phyloP scores from a whole-genome alignment of 2,329 filamentous ascomycete species.

The Cladophialophora carrionii region DNA sequence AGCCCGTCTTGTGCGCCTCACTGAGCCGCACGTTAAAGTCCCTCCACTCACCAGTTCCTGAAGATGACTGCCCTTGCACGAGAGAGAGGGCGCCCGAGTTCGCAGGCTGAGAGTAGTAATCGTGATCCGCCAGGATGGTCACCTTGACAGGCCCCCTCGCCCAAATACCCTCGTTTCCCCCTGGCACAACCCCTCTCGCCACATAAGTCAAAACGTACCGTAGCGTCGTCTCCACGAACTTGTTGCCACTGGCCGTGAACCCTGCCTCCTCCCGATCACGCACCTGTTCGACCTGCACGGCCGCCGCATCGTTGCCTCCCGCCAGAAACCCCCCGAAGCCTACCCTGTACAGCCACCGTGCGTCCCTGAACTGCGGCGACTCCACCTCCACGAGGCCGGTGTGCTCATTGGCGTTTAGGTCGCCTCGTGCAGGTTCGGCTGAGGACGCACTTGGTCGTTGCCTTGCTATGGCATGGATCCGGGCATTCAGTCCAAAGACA shows the following conservation, averaged over 20 bases:
- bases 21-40: constrained; percentile 75
- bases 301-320: constrained; percentile 69
- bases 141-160: constrained; percentile 67
- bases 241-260: constrained; percentile 58
- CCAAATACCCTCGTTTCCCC: constrained; percentile 57
- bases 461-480: constrained; percentile 65
- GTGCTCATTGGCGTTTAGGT: neutral
- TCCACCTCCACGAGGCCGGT: constrained; percentile 59
- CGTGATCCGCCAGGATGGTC: constrained; percentile 89
- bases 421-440: too few species aligned
- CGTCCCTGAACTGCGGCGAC: constrained; percentile 87
- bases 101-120: constrained; percentile 81
- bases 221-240: constrained; percentile 90
- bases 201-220: constrained; percentile 84
- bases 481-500: constrained; percentile 66
- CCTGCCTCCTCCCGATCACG: constrained; percentile 37
- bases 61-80: neutral
- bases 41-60: constrained; percentile 52
- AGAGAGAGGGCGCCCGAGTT: neutral
- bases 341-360: constrained; percentile 86
- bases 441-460: constrained; percentile 40
- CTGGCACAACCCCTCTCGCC: constrained; percentile 45
- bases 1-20: constrained; percentile 89
- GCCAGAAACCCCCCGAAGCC: constrained; percentile 49
- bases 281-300: constrained; percentile 66